Percentiles rank a stretch among this genome's conserved stretches.
Evolutionary conservation across 2,329 filamentous ascomycete genomes (phyloP).

Genomic region (Verticillium dahliae): DNA sequence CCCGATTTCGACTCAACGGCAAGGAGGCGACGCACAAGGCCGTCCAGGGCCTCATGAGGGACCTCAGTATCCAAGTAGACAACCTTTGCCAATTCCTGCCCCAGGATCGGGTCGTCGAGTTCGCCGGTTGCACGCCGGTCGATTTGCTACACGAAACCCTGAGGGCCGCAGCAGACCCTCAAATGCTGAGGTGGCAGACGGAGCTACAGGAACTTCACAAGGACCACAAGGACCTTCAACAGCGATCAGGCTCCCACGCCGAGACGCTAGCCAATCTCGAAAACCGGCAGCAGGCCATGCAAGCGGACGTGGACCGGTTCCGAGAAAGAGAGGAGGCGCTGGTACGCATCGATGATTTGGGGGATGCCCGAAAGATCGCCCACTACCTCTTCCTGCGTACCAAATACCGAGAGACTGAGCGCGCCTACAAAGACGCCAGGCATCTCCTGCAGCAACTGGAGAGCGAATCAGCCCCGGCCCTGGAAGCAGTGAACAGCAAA

Average conservation of each 20-base stretch:
- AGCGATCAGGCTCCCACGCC: slow-evolving; percentile 49
- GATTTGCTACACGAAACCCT: slow-evolving; percentile 82
- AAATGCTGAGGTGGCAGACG: slow-evolving; percentile 76
- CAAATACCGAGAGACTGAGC: slow-evolving; percentile 42
- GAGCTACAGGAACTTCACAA: slow-evolving; percentile 64
- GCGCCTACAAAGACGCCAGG: slow-evolving; percentile 53
- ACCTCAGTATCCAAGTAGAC: slow-evolving; percentile 88
- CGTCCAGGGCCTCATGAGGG: slow-evolving; percentile 60
- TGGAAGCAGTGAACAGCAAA: slow-evolving; percentile 65
- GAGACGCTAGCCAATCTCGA: slow-evolving; percentile 64
- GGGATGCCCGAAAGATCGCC: slow-evolving; percentile 59
- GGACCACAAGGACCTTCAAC: slow-evolving; percentile 59
- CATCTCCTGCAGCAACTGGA: slow-evolving; percentile 55
- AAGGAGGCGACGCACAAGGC: slow-evolving; percentile 53
- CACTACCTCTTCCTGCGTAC: slow-evolving; percentile 39
- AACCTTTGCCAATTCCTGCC: slow-evolving; percentile 96
- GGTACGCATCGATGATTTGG: slow-evolving; percentile 56
- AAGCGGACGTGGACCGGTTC: slow-evolving; percentile 77
- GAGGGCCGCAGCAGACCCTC: slow-evolving; percentile 73
- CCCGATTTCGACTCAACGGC: slow-evolving; percentile 72
- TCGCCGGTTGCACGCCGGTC: slow-evolving; percentile 75
- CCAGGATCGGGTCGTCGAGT: slow-evolving; percentile 92
- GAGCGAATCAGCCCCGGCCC: slow-evolving; percentile 54
- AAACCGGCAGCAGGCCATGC: slow-evolving; percentile 64
- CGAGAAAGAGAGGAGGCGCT: slow-evolving; percentile 67